Evolutionary conservation across 768 basidiomycete genomes (phyloP), one percentile per base, ranked within the genome.

Genomic region (Mrakia blollopis): DNA sequence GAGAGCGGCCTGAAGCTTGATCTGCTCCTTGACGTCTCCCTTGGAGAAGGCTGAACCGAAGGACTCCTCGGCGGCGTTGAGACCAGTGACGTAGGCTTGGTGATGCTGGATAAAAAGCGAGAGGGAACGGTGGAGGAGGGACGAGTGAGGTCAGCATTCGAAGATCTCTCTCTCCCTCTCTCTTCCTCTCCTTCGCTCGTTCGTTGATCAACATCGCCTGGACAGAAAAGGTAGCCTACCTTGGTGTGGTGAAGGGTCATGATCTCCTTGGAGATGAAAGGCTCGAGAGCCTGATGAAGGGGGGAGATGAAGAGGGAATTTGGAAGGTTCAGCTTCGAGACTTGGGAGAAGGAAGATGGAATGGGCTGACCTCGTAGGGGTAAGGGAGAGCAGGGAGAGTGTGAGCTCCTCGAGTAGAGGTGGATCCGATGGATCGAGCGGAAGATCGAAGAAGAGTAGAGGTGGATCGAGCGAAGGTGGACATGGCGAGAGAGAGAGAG

Each of bases 211-310:
- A n/a, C n/a, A n/a, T n/a, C 14, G 62, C 30, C n/a, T 1, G 30
- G 1, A 18, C 62, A 37, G 18, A 50, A 14, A 9, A 30, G 10
- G n/a, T 30, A 65, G 65, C 63, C 7, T 39, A 68, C 65, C 65
- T 94, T 95, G 79, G 87, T 89, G 87, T 98, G 94, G 85, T 98
- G 94, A 71, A 96, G 91, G 75, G 86, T 88, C 94, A 96, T 98
- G 85, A 97, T 98, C 86, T 95, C 88, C 83, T 87, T 82, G 50
- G 89, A 91, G 86, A 98, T 96, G 86, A 89, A 90, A n/a, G 94
- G 94, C 87, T 95, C 92, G 82, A 98, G 92, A 72, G 89, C 84
- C 84, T 84, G 78, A 7, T 35, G 35, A 47, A 18, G 25, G 28
- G 39, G 47, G 23, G 39, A 11, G 71, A 41, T n/a, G n/a, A 69